A percentile compares a stretch with the other conserved stretches of the same genome.
These are phyloP conservation scores for Phlegmacium glaucopus DNA, from an alignment of 768 basidiomycete genomes.

Conservation along the genomic window DNA sequence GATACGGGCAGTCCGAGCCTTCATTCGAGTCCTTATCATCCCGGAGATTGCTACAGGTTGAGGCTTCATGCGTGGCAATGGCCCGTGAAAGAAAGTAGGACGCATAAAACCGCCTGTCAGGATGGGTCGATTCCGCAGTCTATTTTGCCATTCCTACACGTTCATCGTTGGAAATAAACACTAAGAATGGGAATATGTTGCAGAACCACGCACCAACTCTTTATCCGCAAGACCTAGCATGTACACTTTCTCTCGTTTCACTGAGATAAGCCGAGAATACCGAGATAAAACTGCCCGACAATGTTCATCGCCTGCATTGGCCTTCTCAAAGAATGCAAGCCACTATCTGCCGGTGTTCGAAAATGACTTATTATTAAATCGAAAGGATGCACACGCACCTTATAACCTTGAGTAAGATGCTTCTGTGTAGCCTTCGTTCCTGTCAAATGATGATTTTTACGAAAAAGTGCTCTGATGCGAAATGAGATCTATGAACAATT, in stretches of 20 bases:
- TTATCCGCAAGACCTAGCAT: constrained; percentile 45
- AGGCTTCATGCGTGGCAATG: constrained; percentile 76
- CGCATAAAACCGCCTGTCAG: constrained; percentile 72
- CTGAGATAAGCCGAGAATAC: constrained; percentile 56
- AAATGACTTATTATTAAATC: neutral
- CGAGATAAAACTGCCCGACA: constrained; percentile 45
- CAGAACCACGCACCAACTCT: constrained; percentile 43
- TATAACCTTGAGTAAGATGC: constrained; percentile 51
- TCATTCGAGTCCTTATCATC: constrained; percentile 56
- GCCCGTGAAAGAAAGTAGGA: constrained; percentile 58
- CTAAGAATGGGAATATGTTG: neutral
- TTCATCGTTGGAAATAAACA: constrained; percentile 1
- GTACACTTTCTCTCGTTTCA: constrained; percentile 44
- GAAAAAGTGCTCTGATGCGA: constrained; percentile 54
- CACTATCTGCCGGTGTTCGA: constrained; percentile 37
- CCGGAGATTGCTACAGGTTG: constrained; percentile 70
- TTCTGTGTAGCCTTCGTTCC: constrained; percentile 46
- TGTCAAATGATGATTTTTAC: constrained; percentile 47
- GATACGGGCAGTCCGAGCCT: constrained; percentile 40
- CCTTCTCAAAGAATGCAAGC: constrained; percentile 53
- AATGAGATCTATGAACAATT: constrained; percentile 46
- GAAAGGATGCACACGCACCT: constrained; percentile 35
- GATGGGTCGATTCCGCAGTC: constrained; percentile 57
- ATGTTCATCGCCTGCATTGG: constrained; percentile 49
- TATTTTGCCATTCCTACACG: constrained; percentile 52